A percentile compares a stretch with the other conserved stretches of the same genome.
These are phyloP conservation scores for Plasmodium relictum DNA, from an alignment of 169 alveolate genomes.

Conservation along the genomic window DNA sequence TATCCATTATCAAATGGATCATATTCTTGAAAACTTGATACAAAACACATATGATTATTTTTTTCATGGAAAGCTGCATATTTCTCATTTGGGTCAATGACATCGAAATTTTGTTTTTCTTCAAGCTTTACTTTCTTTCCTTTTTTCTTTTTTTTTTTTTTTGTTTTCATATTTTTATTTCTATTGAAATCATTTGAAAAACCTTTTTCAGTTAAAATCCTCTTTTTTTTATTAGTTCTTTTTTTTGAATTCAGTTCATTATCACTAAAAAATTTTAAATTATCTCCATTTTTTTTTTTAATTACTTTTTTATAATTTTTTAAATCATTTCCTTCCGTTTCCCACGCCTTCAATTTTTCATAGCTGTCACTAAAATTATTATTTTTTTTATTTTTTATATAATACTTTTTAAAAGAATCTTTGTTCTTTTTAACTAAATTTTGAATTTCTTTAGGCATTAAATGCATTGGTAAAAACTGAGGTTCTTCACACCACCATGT, in stretches of 20 bases:
- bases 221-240: background rate
- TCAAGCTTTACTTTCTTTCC: constrained; percentile 27
- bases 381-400: constrained; percentile 18
- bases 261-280: constrained; percentile 65
- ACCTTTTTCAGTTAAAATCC: constrained; percentile 30
- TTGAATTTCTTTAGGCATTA: constrained; percentile 83
- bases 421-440: constrained; percentile 84
- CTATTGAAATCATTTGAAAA: constrained; percentile 22
- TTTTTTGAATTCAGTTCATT: constrained; percentile 32
- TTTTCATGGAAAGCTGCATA: background rate
- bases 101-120: constrained; percentile 31
- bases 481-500: constrained; percentile 96
- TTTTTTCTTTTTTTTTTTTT: constrained; percentile 41
- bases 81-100: background rate
- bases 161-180: constrained; percentile 23
- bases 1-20: constrained; percentile 75
- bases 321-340: constrained; percentile 46
- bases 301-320: constrained; percentile 74
- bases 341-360: constrained; percentile 74
- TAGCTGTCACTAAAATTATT: constrained; percentile 16
- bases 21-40: constrained; percentile 59
- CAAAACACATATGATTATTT: constrained; percentile 15
- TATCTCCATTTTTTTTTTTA: constrained; percentile 38
- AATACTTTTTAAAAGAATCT: constrained; percentile 77
- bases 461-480: constrained; percentile 88